A percentile compares a stretch with the other conserved stretches of the same genome.
Evolutionary conservation across 2,329 filamentous ascomycete species (phyloP).

Genomic region (Diaporthe caulivora): DNA sequence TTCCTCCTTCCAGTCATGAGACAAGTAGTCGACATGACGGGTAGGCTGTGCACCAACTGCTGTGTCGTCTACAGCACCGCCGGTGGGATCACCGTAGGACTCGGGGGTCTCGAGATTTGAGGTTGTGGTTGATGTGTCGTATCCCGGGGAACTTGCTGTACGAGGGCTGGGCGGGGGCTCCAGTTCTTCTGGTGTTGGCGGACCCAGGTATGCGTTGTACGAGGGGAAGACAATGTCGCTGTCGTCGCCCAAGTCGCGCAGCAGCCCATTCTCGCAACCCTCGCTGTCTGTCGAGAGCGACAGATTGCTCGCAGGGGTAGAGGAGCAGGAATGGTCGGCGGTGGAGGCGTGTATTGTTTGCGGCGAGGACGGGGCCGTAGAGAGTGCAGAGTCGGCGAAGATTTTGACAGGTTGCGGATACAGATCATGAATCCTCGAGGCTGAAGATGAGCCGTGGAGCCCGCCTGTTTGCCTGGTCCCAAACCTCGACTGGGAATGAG

Average conservation of each 20-base stretch:
- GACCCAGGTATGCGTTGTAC: conserved; percentile 34
- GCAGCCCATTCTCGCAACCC: conserved; percentile 61
- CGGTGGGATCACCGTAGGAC: conserved; percentile 54
- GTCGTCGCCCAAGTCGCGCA: conserved; percentile 57
- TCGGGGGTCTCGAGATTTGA: conserved; percentile 71
- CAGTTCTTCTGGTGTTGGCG: conserved; percentile 57
- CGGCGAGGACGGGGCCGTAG: conserved; percentile 70
- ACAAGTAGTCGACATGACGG: conserved; percentile 94
- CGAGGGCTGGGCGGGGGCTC: conserved; percentile 65
- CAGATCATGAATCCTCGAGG: conserved; percentile 60
- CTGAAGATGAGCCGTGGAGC: conserved; percentile 60
- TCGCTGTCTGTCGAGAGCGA: conserved; percentile 64
- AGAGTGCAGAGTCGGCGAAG: conserved; percentile 61
- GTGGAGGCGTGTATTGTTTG: conserved; percentile 64
- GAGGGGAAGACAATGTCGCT: conserved; percentile 47
- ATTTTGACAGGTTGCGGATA: conserved; percentile 58
- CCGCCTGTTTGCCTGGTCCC: conserved; percentile 53
- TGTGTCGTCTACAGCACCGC: conserved; percentile 80
- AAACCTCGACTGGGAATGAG: conserved; percentile 72
- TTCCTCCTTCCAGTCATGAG: conserved; percentile 92
- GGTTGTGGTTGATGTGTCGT: conserved; percentile 63
- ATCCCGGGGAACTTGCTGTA: conserved; percentile 64
- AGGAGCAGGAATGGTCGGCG: conserved; percentile 69
- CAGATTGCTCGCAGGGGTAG: conserved; percentile 73
- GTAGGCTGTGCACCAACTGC: conserved; percentile 81